Evolutionary conservation across 2,329 filamentous ascomycete species (phyloP).

Genomic region (Chrysosporium queenslandicum): DNA sequence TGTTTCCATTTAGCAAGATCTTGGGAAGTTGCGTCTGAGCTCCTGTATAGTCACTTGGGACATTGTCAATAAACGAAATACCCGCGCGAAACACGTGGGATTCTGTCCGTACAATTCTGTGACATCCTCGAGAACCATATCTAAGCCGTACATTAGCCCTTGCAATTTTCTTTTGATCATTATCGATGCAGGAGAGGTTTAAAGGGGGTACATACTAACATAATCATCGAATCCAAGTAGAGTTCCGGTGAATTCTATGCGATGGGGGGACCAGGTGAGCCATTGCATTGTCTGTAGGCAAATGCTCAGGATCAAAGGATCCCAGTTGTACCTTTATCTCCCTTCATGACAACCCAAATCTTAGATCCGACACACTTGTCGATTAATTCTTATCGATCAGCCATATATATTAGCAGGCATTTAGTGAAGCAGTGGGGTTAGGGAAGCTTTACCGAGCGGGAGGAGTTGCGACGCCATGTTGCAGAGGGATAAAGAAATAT

Average conservation of each 20-base stretch:
- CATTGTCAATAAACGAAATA: neutral
- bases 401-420: neutral
- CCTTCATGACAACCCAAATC: conserved; percentile 99
- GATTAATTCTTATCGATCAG: conserved; percentile 64
- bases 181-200: conserved; percentile 5
- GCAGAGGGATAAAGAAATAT: neutral
- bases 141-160: conserved; percentile 39
- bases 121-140: conserved; percentile 97
- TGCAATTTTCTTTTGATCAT: neutral
- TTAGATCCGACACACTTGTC: conserved; percentile 97
- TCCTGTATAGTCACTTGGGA: conserved; percentile 72
- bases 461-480: conserved; percentile 63
- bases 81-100: neutral
- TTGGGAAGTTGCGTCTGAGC: conserved; percentile 82
- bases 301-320: neutral
- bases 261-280: conserved; percentile 12
- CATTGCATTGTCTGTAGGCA: neutral
- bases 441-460: conserved; percentile 49
- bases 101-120: conserved; percentile 71
- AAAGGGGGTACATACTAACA: conserved; percentile 83
- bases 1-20: conserved; percentile 94
- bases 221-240: conserved; percentile 97
- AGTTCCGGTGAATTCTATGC: conserved; percentile 83
- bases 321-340: conserved; percentile 68
- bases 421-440: neutral